Evolutionary conservation across 2,329 filamentous ascomycete genomes (phyloP).

Genomic region (Colletotrichum lini): DNA sequence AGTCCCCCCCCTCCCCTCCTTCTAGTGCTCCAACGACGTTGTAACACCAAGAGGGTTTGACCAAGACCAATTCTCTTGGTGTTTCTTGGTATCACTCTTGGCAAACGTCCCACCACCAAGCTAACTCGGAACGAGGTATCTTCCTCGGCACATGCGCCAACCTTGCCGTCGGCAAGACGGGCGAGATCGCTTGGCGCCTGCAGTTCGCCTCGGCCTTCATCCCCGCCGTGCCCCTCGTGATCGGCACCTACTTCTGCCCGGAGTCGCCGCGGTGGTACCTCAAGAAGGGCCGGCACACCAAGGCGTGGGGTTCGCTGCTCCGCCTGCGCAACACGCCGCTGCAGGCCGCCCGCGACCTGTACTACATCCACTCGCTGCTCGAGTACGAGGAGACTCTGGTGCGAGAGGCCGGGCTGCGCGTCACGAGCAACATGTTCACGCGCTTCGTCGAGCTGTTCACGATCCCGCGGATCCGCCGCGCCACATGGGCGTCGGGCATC

Average conservation of each 20-base stretch:
- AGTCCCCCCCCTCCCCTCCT: too few relatives aligned
- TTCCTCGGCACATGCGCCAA: constrained; percentile 78
- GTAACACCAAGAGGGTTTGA: background rate
- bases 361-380: constrained; percentile 66
- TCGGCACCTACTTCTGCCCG: constrained; percentile 72
- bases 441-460: constrained; percentile 71
- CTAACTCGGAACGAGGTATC: constrained; percentile 61
- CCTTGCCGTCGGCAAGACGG: constrained; percentile 72
- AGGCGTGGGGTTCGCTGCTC: constrained; percentile 70
- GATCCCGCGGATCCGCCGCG: constrained; percentile 70
- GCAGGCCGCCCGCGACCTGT: constrained; percentile 74
- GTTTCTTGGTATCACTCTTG: background rate
- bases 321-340: constrained; percentile 70
- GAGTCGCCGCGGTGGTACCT: constrained; percentile 78
- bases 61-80: background rate
- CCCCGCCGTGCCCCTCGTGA: constrained; percentile 72
- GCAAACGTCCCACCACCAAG: background rate
- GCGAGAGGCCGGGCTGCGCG: constrained; percentile 49
- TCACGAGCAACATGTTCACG: constrained; percentile 61
- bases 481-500: constrained; percentile 75
- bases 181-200: constrained; percentile 73
- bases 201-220: constrained; percentile 76
- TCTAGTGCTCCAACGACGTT: too few relatives aligned
- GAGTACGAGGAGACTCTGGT: constrained; percentile 50
- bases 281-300: constrained; percentile 68